Evolutionary conservation across 2,329 filamentous ascomycete genomes (phyloP).

Genomic region (Chalaropsis thielavioides): DNA sequence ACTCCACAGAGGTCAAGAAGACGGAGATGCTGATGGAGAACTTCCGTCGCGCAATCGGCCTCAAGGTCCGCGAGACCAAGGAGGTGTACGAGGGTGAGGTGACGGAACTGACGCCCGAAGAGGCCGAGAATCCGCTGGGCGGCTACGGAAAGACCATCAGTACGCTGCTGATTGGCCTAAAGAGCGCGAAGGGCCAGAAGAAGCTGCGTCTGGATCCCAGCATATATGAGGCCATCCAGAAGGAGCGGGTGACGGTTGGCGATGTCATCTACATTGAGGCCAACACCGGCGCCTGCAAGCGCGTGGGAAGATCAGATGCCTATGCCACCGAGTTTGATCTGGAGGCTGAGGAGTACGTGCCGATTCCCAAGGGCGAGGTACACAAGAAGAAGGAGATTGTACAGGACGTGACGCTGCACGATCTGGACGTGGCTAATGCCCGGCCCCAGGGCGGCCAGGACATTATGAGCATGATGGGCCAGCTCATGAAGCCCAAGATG

Average conservation of each 20-base stretch:
- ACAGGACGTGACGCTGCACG: constrained; percentile 93
- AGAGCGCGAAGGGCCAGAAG: constrained; percentile 93
- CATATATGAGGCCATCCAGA: constrained; percentile 98
- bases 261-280: constrained; percentile 99
- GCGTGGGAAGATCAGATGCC: constrained; percentile 87
- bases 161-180: constrained; percentile 83
- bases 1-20: constrained; percentile 98
- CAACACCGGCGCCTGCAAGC: constrained; percentile 95
- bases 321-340: constrained; percentile 98
- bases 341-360: constrained; percentile 97
- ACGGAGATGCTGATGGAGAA: constrained; percentile 99
- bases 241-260: constrained; percentile 88
- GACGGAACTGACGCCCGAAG: constrained; percentile 91
- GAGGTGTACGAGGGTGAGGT: constrained; percentile 99
- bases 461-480: constrained; percentile 99
- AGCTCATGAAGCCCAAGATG: constrained; percentile 99
- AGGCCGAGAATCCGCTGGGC: constrained; percentile 92
- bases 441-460: constrained; percentile 93
- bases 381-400: constrained; percentile 99
- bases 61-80: constrained; percentile 96
- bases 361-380: constrained; percentile 95
- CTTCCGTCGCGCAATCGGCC: constrained; percentile 87
- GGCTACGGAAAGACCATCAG: constrained; percentile 97
- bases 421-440: constrained; percentile 90
- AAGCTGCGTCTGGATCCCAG: constrained; percentile 92